Percentiles rank a stretch among this genome's conserved stretches.
Conservation (phyloP, 225 moss, liverwort and hornwort species). For the Sphagnum tenellum region DNA sequence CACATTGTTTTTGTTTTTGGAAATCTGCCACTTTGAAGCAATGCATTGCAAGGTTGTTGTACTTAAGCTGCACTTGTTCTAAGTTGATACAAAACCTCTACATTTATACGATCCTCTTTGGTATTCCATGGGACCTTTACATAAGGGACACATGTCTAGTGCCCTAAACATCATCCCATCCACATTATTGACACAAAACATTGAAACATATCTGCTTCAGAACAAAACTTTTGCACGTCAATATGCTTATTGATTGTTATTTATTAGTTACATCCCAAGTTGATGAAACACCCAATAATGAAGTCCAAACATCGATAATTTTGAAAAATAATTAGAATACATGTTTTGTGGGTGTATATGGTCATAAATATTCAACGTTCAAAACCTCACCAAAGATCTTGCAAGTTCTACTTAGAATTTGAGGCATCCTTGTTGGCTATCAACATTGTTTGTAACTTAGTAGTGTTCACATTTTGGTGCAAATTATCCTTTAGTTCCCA, state of each 20-base stretch:
- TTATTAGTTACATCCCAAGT: too few relatives aligned
- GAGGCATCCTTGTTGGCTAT: conserved; percentile 59
- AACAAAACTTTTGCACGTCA: too few relatives aligned
- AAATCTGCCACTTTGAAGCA: conserved; percentile 64
- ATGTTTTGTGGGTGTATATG: too few relatives aligned
- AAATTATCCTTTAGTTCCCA: conserved; percentile 88
- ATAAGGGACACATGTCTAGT: conserved; percentile 70
- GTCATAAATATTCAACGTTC: not conserved
- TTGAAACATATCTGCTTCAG: too few relatives aligned
- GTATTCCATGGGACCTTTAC: conserved; percentile 80
- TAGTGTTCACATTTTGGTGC: conserved; percentile 43
- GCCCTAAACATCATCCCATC: conserved; percentile 99
- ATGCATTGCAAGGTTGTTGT: conserved; percentile 50
- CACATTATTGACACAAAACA: conserved; percentile 43
- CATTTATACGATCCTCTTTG: conserved; percentile 77
- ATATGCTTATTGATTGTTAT: too few relatives aligned
- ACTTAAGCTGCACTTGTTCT: conserved; percentile 83
- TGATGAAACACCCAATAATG: too few relatives aligned
- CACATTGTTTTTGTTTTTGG: conserved; percentile 49
- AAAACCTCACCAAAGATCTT: conserved; percentile 76
- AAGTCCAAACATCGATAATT: too few relatives aligned
- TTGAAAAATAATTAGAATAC: too few relatives aligned
- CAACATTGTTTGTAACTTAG: conserved; percentile 63
- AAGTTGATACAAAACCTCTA: conserved; percentile 83
- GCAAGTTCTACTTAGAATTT: conserved; percentile 73